A percentile compares a stretch with the other conserved stretches of the same genome.
Evolutionary conservation across 768 basidiomycete species (phyloP).

Genomic region (Lactifluus rugatus): DNA sequence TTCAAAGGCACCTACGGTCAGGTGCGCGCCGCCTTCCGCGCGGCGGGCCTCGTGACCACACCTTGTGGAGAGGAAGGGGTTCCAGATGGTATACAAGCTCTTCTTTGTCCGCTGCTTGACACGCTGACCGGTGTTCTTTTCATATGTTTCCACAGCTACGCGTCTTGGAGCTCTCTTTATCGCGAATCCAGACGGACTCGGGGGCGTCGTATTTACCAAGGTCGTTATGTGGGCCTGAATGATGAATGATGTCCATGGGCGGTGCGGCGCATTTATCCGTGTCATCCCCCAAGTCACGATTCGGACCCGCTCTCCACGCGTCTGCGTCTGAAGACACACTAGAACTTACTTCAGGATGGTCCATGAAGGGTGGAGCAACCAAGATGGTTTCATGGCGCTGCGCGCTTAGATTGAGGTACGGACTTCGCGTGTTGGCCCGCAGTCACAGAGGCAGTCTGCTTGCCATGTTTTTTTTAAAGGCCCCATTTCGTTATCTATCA

Average conservation of each 20-base stretch:
- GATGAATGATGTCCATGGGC: constrained; percentile 1
- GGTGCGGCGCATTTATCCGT: not conserved
- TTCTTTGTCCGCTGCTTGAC: not conserved
- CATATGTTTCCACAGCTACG: constrained; percentile 6
- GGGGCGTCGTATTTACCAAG: constrained; percentile 19
- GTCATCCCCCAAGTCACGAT: not conserved
- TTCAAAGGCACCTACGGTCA: constrained; percentile 22
- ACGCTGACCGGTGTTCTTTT: not conserved
- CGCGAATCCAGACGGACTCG: constrained; percentile 16
- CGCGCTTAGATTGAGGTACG: constrained; percentile 14
- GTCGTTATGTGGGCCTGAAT: constrained; percentile 20
- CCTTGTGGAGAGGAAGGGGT: constrained; percentile 18
- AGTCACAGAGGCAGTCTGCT: not conserved
- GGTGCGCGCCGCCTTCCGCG: constrained; percentile 19
- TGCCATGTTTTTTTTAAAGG: not conserved
- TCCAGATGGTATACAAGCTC: constrained; percentile 15
- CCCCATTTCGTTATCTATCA: constrained; percentile 1
- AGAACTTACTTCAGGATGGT: not conserved
- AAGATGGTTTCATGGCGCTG: constrained; percentile 1
- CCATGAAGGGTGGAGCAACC: constrained; percentile 1
- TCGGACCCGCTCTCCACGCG: not conserved
- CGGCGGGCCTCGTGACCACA: constrained; percentile 19
- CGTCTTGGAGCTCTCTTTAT: constrained; percentile 20
- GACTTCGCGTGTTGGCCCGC: not conserved
- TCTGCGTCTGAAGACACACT: not conserved